Conservation (phyloP, 2,329 filamentous ascomycete species). For the Huntiella abstrusa region DNA sequence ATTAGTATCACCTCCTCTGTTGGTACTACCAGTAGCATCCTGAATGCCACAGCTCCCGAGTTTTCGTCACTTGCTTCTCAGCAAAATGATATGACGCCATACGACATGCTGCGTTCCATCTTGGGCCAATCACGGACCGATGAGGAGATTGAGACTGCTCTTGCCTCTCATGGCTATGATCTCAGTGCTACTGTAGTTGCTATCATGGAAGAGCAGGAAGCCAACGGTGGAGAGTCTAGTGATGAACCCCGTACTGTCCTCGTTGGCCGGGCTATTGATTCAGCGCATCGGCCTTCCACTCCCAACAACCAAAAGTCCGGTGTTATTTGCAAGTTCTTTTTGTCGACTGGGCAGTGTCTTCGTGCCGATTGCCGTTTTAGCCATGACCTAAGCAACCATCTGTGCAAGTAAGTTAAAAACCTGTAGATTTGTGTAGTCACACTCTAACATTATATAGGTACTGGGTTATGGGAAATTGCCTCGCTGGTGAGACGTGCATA, state of each 20-base stretch:
- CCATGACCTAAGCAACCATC: slow-evolving; percentile 83
- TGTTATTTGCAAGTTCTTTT: slow-evolving; percentile 91
- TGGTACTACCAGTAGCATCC: slow-evolving; percentile 45
- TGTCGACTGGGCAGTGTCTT: slow-evolving; percentile 88
- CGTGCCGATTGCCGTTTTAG: slow-evolving; percentile 93
- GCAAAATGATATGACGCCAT: slow-evolving; percentile 85
- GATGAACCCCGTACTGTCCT: slow-evolving; percentile 49
- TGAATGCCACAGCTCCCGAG: slow-evolving; percentile 68
- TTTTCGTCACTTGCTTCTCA: slow-evolving; percentile 40
- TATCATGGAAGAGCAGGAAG: slow-evolving; percentile 51
- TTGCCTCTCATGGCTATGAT: slow-evolving; percentile 81
- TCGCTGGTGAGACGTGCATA: slow-evolving; percentile 83
- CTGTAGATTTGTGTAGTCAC: slow-evolving; percentile 10
- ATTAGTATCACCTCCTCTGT: slow-evolving; percentile 62
- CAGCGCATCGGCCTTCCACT: slow-evolving; percentile 55
- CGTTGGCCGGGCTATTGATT: slow-evolving; percentile 77
- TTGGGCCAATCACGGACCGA: slow-evolving; percentile 75
- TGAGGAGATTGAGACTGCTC: slow-evolving; percentile 82
- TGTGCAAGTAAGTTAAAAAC: slow-evolving; percentile 70
- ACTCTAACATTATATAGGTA: slow-evolving; percentile 39
- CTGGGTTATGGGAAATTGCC: slow-evolving; percentile 88
- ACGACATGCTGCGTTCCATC: slow-evolving; percentile 93
- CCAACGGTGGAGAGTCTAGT: slow-evolving; percentile 19
- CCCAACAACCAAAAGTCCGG: slow-evolving; percentile 65
- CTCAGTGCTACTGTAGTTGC: slow-evolving; percentile 78